Percentiles rank a stretch among this genome's conserved stretches.
Conservation (phyloP, 352 stramenopile species). For the Phytophthora macrochlamydospora region DNA sequence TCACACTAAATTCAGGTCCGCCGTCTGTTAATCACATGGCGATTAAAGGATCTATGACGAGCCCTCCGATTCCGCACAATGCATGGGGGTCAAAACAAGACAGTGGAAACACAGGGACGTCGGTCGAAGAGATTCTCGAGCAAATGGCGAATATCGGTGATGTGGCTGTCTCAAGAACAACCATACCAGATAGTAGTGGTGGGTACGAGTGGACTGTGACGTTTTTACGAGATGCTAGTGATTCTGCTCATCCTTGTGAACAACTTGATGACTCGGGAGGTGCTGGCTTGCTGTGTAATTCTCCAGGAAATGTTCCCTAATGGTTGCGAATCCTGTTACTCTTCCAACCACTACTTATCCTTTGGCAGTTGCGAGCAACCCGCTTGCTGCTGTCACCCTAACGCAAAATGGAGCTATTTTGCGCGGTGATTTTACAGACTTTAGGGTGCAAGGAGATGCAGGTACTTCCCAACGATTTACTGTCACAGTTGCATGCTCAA, state of each 20-base stretch:
- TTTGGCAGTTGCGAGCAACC: conserved; percentile 35
- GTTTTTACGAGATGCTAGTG: conserved; percentile 89
- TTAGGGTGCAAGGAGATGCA: conserved; percentile 84
- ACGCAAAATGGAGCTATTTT: conserved; percentile 76
- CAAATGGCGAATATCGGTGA: conserved; percentile 94
- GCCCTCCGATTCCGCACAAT: conserved; percentile 92
- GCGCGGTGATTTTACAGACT: conserved; percentile 88
- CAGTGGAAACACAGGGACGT: conserved; percentile 92
- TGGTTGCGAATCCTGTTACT: conserved; percentile 34
- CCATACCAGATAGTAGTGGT: conserved; percentile 86
- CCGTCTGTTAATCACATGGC: conserved; percentile 59
- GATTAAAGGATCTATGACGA: conserved; percentile 67
- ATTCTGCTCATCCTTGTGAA: conserved; percentile 48
- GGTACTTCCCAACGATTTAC: conserved; percentile 47
- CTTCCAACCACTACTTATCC: conserved; percentile 22
- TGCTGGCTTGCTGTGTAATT: conserved; percentile 87
- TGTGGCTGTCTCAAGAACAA: conserved; percentile 88
- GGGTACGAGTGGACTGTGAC: conserved; percentile 96
- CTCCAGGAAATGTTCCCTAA: conserved; percentile 92
- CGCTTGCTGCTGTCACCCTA: conserved; percentile 31
- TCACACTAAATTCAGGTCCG: conserved; percentile 87
- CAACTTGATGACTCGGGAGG: conserved; percentile 55
- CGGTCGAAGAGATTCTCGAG: conserved; percentile 96
- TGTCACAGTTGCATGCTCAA: conserved; percentile 17
- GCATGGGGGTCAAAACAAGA: conserved; percentile 85